Conservation (phyloP, 495 filamentous ascomycete species). For the Bacidia rubella region DNA sequence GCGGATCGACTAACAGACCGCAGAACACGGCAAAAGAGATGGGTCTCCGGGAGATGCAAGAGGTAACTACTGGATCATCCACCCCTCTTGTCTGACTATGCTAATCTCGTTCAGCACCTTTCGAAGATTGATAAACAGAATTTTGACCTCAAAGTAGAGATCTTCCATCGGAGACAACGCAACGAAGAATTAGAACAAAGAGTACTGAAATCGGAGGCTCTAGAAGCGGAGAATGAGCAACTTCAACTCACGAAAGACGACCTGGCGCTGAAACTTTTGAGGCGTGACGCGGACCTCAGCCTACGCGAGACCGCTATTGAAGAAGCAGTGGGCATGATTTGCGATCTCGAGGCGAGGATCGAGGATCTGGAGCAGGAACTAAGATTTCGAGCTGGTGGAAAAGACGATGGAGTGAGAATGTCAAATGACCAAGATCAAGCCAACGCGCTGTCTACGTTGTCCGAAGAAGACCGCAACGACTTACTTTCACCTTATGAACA, state of each 20-base stretch:
- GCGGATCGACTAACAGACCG: conserved; percentile 22
- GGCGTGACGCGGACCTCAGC: conserved; percentile 62
- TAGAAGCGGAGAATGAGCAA: conserved; percentile 53
- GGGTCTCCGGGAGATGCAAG: conserved; percentile 37
- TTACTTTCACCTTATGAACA: conserved; percentile 18
- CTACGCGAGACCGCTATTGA: conserved; percentile 65
- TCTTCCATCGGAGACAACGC: conserved; percentile 57
- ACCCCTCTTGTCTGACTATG: neutral
- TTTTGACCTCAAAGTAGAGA: conserved; percentile 78
- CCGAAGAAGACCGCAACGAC: conserved; percentile 5
- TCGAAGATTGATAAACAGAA: conserved; percentile 71
- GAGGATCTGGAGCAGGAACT: conserved; percentile 33
- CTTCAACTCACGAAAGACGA: conserved; percentile 58
- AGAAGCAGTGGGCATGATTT: conserved; percentile 73
- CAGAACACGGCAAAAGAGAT: conserved; percentile 31
- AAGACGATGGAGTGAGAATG: neutral
- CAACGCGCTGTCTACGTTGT: conserved; percentile 19
- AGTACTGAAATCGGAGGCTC: conserved; percentile 49
- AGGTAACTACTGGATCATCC: conserved; percentile 22
- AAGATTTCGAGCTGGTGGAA: neutral
- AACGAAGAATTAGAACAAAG: conserved; percentile 55
- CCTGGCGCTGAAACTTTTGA: conserved; percentile 54
- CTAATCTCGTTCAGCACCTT: conserved; percentile 26
- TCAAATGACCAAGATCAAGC: conserved; percentile 6
- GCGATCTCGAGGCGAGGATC: conserved; percentile 54